phyloP scores from a whole-genome alignment of 2,329 filamentous ascomycete species.

The Phialocephala subalpina region DNA sequence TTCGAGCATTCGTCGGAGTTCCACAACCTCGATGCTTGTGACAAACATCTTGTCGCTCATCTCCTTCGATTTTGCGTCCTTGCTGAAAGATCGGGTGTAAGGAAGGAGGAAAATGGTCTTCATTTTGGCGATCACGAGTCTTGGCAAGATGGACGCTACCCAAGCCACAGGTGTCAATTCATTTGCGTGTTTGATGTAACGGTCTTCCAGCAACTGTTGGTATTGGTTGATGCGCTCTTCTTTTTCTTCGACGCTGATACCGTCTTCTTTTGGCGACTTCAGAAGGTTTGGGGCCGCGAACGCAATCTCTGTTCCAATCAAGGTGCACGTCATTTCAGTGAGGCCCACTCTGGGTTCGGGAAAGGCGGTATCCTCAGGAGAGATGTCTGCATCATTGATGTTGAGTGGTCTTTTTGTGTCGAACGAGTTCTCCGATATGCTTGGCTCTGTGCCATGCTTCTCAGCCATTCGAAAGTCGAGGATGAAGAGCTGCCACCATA shows the following conservation, averaged over 20 bases:
- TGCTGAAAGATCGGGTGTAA: constrained; percentile 4
- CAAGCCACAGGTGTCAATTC: constrained; percentile 13
- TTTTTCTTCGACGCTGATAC: constrained; percentile 3
- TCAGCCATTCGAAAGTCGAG: constrained; percentile 64
- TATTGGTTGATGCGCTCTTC: constrained; percentile 15
- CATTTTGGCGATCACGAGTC: constrained; percentile 21
- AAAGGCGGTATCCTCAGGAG: constrained; percentile 54
- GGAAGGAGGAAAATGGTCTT: constrained; percentile 17
- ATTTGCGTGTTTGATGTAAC: constrained; percentile 16
- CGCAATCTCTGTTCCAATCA: constrained; percentile 28
- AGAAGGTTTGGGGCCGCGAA: constrained; percentile 12
- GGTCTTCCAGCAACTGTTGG: constrained; percentile 14
- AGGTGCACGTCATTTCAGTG: constrained; percentile 59
- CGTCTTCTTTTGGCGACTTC: neutral
- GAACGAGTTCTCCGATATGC: constrained; percentile 10
- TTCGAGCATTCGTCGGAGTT: constrained; percentile 21
- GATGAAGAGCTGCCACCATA: constrained; percentile 68
- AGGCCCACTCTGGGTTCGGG: constrained; percentile 57
- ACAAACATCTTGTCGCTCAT: constrained; percentile 22
- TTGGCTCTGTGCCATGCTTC: constrained; percentile 14
- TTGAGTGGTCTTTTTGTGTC: constrained; percentile 56
- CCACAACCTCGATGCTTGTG: constrained; percentile 21
- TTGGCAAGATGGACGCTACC: constrained; percentile 15
- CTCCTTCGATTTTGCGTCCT: constrained; percentile 14
- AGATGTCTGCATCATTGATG: constrained; percentile 62